These are phyloP conservation scores for Penicillium sp. DNA, from an alignment of 2,329 filamentous ascomycete genomes.

Conservation along the genomic window DNA sequence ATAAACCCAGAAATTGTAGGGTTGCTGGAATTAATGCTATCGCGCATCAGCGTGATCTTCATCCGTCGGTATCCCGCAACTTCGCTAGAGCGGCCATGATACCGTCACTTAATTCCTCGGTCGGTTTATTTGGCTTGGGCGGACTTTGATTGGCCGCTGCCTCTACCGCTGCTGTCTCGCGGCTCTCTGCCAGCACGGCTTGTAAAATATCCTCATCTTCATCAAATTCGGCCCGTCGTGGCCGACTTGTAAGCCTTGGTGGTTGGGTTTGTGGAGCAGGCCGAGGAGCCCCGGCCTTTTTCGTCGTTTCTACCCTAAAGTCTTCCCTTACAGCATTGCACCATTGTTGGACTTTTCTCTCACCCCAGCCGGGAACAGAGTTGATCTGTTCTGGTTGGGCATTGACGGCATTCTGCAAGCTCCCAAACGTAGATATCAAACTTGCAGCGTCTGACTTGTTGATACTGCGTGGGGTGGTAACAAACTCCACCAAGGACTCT, in stretches of 20 bases:
- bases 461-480: conserved; percentile 83
- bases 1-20: not conserved
- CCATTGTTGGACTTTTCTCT: conserved; percentile 91
- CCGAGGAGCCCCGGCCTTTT: conserved; percentile 50
- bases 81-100: conserved; percentile 60
- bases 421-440: conserved; percentile 89
- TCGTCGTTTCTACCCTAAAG: conserved; percentile 73
- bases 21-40: not conserved
- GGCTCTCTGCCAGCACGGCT: conserved; percentile 29
- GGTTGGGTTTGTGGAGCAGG: conserved; percentile 25
- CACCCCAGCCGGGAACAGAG: conserved; percentile 87
- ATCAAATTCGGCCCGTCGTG: conserved; percentile 25
- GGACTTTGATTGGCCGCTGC: conserved; percentile 1
- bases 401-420: conserved; percentile 81
- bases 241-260: conserved; percentile 14
- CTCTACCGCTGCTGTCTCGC: conserved; percentile 18
- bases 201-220: conserved; percentile 51
- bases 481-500: conserved; percentile 86
- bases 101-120: conserved; percentile 54
- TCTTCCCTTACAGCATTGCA: conserved; percentile 77
- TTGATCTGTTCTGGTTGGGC: conserved; percentile 82
- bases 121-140: not conserved
- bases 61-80: conserved; percentile 45
- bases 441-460: conserved; percentile 95
- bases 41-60: conserved; percentile 5